Evolutionary conservation across 2,329 filamentous ascomycete genomes (phyloP), one percentile per base, ranked within the genome.

Genomic region (Davidsoniella eucalypti): DNA sequence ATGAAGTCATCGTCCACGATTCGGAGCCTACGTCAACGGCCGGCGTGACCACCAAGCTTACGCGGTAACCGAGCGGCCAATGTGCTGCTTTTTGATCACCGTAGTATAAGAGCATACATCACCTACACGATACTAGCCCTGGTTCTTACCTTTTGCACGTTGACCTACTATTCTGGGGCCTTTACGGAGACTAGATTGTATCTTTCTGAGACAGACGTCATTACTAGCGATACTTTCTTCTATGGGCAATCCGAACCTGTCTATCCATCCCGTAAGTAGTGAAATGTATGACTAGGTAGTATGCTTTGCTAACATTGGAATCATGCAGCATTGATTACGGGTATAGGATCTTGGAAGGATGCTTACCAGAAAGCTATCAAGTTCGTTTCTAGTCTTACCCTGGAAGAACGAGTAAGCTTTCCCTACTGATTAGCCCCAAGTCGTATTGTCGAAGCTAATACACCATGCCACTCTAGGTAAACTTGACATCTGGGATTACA

Each of bases 361-460:
- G 78, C 84, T 4, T 80, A 83, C 57, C 62, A 66, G 17, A 84
- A 80, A 59, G 85, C 86, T 0, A 70, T 71, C 52, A 69, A 70
- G 1, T 77, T 92, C 56, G 84, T 93, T 10, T 72, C 70, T 12
- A 71, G 81, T 58, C 71, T 92, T 67, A 88, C 83, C 1, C 65
- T 88, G 44, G 69, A 78, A 16, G 85, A 93, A 63, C 92, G 90
- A 65, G 78, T 69, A 56, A 21, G 56, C 49, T 18, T 51, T 5
- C 5, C 12, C 36, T 38, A 33, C 18, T 17, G 5, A 38, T 33
- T 33, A 5, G 16, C 47, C 10, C 3, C 7, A 3, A 23, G 18
- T 38, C n/a, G 9, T n/a, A 36, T 21, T 38, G 37, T 16, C 17
- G 17, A 8, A 21, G 17, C 29, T 38, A 38, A 38, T 17, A 25